Base-by-base conservation (phyloP, 768 basidiomycete species). In the Termitomyces sp. region DNA sequence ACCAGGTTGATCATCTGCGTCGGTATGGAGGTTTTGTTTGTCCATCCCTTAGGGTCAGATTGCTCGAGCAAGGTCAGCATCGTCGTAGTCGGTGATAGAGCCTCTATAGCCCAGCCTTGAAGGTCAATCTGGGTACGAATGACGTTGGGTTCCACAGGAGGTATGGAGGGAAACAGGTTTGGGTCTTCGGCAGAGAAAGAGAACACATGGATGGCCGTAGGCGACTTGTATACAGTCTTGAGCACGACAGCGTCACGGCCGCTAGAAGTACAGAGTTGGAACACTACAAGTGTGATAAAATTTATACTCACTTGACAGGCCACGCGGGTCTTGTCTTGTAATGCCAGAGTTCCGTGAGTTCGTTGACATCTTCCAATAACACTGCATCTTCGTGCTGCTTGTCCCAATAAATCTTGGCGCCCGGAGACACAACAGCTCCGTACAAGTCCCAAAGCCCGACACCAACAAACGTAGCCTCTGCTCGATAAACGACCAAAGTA, bases 71-170 rank as follows among this genome's bases (percentile, higher is more conserved):
- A 76, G 0, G 94, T 97, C 60, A 99, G 84, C 12, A 91, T 83
- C 0, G 95, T 97, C 2, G 97, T 98, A 2, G 86, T 98, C 0
- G 96, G 97, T 0, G 95, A 98, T 9, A 99, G 77, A 0, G 90
- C 83, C 71, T 98, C 96, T 64, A 99, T 94, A 0, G 96, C 92
- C 92, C 95, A 98, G 48, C 96, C 97, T 73, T 94, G 94, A n/a
- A 99, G 77, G 68, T 97, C 94, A n/a, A 96, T 87, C 70, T 98
- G 95, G 0, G 92, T 92, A 7, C 95, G 88, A 60, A 97, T 96
- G 51, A 89, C 81, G 63, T 82, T 88, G 0, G 89, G 85, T 50
- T 90, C 92, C 1, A 73, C 76, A 12, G 76, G 76, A 47, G 81
- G 92, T 61, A 83, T 81, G 60, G 77, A 80, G 0, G 92, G 88